Conservation (phyloP, 345 rosid species). For the Murraya koenigii region DNA sequence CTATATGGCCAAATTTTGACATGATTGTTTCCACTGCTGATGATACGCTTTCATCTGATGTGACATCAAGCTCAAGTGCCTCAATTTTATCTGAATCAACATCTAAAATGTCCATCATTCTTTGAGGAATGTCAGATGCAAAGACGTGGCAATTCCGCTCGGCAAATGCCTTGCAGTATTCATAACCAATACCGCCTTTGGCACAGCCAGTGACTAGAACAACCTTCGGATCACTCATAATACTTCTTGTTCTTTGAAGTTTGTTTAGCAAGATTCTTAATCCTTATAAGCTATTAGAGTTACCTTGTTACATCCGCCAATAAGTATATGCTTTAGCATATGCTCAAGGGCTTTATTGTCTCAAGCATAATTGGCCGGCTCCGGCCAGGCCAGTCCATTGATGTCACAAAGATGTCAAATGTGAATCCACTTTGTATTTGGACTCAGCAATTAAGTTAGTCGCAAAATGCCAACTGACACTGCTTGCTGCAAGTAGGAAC, state of each 20-base stretch:
- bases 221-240: conserved; percentile 43
- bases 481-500: neutral
- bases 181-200: conserved; percentile 65
- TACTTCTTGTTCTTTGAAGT: neutral
- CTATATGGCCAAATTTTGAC: conserved; percentile 45
- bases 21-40: conserved; percentile 31
- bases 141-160: conserved; percentile 50
- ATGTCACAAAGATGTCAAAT: neutral
- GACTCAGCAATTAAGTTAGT: neutral
- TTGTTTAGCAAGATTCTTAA: neutral
- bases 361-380: conserved; percentile 20
- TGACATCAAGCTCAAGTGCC: conserved; percentile 47
- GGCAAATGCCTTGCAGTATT: conserved; percentile 62
- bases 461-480: neutral
- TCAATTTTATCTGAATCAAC: conserved; percentile 29
- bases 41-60: conserved; percentile 45
- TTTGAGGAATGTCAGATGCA: conserved; percentile 49
- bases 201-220: conserved; percentile 68
- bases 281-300: neutral
- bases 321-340: conserved; percentile 31
- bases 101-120: conserved; percentile 38
- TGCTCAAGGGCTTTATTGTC: conserved; percentile 8
- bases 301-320: conserved; percentile 4
- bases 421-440: neutral
- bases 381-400: neutral